Evolutionary conservation across 192 early-diverging fungal genomes (phyloP), one percentile per base, ranked within the genome.

Genomic region (Coemansia sp.): DNA sequence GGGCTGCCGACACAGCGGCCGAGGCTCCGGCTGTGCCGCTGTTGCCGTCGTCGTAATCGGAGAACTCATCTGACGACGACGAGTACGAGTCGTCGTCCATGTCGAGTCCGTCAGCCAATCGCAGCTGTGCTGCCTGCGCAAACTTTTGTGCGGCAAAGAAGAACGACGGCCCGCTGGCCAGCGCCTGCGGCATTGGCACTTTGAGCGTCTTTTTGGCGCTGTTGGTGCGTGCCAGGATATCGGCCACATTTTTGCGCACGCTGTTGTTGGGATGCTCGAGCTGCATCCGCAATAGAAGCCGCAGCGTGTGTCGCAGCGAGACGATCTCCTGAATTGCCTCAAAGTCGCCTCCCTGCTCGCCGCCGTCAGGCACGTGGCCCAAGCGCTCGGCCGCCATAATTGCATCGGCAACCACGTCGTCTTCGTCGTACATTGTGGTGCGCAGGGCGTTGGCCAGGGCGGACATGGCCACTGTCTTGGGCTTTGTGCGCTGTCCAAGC

Each of bases 51-150:
- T 58, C 62, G 48, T 58, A 67, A 38, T 66, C 76, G 1, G 67
- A 79, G 57, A 45, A 54, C 56, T 80, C 77, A 25, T 80, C 77
- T 0, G 76, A 79, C 11, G 76, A 79, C 43, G 76, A 79, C 53
- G 54, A 65, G 21, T 50, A 69, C 12, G 60, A 37, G 54, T 73
- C 70, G 31, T 75, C 74, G 63, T 62, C 65, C 17, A 35, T 22
- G 19, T 35, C 65, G 6, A 52, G 19, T 8, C 52, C 43, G 12
- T 74, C 53, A 16, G 41, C 58, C 17, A 55, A 37, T 16, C 60
- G 52, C 41, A 59, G 38, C 57, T 56, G 66, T 6, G 51, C 43
- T 6, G 57, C 50, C n/a, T 64, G 57, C n/a, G 38, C 61, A 52
- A 80, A 71, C 53, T 61, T 53, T 3, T 51, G 26, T 0, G 77